These are phyloP conservation scores for Coemansia aciculifera DNA, from an alignment of 192 early-diverging fungal genomes.

Conservation along the genomic window DNA sequence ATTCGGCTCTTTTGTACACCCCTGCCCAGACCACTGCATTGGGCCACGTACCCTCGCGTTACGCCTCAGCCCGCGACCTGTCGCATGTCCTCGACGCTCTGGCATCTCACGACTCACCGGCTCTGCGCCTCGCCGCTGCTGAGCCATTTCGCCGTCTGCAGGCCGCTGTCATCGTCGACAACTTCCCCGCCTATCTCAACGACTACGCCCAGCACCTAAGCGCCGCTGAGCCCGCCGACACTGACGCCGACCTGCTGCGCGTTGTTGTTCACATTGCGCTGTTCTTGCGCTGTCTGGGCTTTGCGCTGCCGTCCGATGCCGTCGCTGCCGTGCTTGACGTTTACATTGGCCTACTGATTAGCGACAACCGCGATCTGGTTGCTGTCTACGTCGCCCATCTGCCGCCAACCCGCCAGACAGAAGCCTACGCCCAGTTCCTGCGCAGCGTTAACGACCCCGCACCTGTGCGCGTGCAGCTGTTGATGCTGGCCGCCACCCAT, in stretches of 20 bases:
- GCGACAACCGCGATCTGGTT: conserved; percentile 47
- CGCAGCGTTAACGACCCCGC: conserved; percentile 30
- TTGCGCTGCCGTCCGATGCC: conserved; percentile 41
- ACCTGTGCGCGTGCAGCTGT: conserved; percentile 41
- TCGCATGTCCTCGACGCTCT: conserved; percentile 27
- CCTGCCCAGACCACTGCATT: conserved; percentile 31
- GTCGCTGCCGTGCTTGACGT: conserved; percentile 57
- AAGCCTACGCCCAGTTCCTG: conserved; percentile 58
- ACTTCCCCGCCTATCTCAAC: conserved; percentile 24
- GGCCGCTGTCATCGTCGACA: conserved; percentile 21
- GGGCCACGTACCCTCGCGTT: conserved; percentile 36
- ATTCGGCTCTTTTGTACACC: conserved; percentile 25
- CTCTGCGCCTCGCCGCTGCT: conserved; percentile 22
- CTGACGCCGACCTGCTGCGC: conserved; percentile 58
- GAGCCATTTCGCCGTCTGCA: conserved; percentile 42
- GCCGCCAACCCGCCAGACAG: conserved; percentile 48
- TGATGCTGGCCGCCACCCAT: conserved; percentile 43
- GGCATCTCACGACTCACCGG: conserved; percentile 20
- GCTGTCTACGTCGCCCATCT: conserved; percentile 59
- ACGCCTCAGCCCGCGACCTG: conserved; percentile 24
- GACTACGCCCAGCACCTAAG: conserved; percentile 20
- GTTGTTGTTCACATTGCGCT: conserved; percentile 70
- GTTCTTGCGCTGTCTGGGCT: conserved; percentile 60
- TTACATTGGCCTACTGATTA: conserved; percentile 57
- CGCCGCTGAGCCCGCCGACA: background rate